Evolutionary conservation across 2,329 filamentous ascomycete genomes (phyloP).

Genomic region (Beauveria medogensis): DNA sequence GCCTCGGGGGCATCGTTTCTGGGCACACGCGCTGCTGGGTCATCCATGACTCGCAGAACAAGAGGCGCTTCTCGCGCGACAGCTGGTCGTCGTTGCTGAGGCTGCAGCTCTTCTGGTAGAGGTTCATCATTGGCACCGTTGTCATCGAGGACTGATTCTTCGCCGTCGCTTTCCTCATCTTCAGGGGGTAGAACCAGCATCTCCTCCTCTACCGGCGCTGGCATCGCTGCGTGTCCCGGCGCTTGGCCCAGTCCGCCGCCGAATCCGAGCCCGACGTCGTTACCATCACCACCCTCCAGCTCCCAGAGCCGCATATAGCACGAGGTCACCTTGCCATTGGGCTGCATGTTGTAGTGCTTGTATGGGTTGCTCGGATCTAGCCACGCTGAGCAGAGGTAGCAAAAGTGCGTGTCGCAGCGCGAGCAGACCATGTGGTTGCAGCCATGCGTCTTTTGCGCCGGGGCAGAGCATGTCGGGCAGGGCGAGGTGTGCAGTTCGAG

Average conservation of each 20-base stretch:
- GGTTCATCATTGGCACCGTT: not conserved
- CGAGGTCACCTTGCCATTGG: conserved; percentile 41
- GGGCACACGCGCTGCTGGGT: conserved; percentile 19
- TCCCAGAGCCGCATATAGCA: conserved; percentile 92
- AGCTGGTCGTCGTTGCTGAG: conserved; percentile 15
- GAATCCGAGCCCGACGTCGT: conserved; percentile 39
- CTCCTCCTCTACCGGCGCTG: conserved; percentile 14
- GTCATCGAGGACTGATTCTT: conserved; percentile 13
- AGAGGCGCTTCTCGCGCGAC: conserved; percentile 50
- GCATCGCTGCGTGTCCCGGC: conserved; percentile 13
- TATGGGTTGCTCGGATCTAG: conserved; percentile 76
- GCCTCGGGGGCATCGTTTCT: not conserved
- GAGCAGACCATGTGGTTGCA: conserved; percentile 98
- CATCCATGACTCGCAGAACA: conserved; percentile 44
- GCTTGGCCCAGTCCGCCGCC: conserved; percentile 26
- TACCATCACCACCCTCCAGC: conserved; percentile 69
- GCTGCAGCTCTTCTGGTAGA: not conserved
- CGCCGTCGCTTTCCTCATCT: conserved; percentile 23
- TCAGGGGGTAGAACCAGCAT: conserved; percentile 21
- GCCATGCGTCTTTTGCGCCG: conserved; percentile 82
- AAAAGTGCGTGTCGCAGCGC: conserved; percentile 86
- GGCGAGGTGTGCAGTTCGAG: conserved; percentile 72
- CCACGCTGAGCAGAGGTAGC: conserved; percentile 89
- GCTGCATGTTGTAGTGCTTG: conserved; percentile 69
- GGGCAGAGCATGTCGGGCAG: conserved; percentile 80